A percentile compares a stretch with the other conserved stretches of the same genome.
Evolutionary conservation across 2,329 filamentous ascomycete genomes (phyloP).

Genomic region (Epichloe scottii): DNA sequence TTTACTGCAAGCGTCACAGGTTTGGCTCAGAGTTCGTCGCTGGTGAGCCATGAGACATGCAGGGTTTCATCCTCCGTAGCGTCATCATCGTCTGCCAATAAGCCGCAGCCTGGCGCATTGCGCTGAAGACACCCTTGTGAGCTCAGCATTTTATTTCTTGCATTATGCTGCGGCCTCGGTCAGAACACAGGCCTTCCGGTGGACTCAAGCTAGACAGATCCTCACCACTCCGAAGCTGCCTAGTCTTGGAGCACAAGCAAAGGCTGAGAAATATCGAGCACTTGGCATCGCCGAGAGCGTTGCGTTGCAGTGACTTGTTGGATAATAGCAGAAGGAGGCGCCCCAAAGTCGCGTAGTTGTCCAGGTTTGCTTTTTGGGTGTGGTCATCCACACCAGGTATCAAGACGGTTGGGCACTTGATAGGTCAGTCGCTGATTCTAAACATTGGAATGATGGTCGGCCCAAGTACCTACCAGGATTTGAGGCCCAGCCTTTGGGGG

Average conservation of each 20-base stretch:
- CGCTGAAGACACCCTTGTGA: background rate
- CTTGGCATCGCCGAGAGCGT: background rate
- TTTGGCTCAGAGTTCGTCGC: slow-evolving; percentile 20
- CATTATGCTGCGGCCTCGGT: no score
- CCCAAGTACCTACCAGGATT: no score
- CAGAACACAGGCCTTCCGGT: background rate
- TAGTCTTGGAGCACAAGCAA: no score
- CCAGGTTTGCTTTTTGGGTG: background rate
- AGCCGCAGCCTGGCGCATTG: background rate
- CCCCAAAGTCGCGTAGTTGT: background rate
- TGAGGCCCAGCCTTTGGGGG: no score
- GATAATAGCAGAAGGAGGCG: background rate
- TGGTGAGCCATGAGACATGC: background rate
- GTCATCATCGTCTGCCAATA: background rate
- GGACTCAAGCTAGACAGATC: background rate
- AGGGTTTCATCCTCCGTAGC: background rate
- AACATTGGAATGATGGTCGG: no score
- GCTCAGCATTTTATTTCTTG: background rate
- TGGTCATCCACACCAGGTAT: background rate
- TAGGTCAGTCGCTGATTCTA: background rate
- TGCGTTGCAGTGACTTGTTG: background rate
- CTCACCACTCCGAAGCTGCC: no score
- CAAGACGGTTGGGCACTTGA: background rate
- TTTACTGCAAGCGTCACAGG: background rate
- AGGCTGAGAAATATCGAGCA: background rate